Conservation (phyloP, 2,329 filamentous ascomycete species). For the Mollisiaceae sp. region DNA sequence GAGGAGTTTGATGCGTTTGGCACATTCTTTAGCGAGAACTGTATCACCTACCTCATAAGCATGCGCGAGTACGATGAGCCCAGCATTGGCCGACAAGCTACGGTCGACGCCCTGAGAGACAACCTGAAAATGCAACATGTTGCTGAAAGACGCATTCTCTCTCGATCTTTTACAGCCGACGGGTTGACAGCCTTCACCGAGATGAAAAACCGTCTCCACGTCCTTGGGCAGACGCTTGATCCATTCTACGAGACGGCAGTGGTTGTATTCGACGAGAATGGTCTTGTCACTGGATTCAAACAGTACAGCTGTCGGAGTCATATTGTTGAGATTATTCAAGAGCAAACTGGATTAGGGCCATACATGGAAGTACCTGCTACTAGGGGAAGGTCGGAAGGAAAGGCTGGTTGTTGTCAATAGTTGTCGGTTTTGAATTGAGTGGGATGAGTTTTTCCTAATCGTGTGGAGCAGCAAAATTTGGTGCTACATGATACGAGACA, state of each 20-base stretch:
- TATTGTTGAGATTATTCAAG: conserved; percentile 13
- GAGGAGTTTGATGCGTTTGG: neutral
- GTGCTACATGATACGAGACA: too few relatives aligned
- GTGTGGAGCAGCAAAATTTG: too few relatives aligned
- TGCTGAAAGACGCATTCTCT: neutral
- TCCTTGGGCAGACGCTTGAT: neutral
- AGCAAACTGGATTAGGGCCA: conserved; percentile 6
- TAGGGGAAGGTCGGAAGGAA: neutral
- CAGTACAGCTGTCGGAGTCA: conserved; percentile 13
- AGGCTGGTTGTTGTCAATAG: neutral
- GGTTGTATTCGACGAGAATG: neutral
- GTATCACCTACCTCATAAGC: conserved; percentile 4
- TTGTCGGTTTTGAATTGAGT: neutral
- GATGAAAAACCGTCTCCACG: neutral
- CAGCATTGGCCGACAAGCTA: neutral
- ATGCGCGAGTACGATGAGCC: conserved; percentile 12
- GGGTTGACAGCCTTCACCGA: neutral
- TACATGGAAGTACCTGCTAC: conserved; percentile 1
- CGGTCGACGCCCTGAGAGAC: neutral
- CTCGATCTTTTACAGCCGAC: neutral
- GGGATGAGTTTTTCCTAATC: too few relatives aligned
- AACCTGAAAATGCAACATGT: neutral
- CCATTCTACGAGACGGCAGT: neutral
- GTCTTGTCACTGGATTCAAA: neutral
- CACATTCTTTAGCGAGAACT: conserved; percentile 1